phyloP scores from a whole-genome alignment of 2,329 filamentous ascomycete species.

The Curvularia lunata region DNA sequence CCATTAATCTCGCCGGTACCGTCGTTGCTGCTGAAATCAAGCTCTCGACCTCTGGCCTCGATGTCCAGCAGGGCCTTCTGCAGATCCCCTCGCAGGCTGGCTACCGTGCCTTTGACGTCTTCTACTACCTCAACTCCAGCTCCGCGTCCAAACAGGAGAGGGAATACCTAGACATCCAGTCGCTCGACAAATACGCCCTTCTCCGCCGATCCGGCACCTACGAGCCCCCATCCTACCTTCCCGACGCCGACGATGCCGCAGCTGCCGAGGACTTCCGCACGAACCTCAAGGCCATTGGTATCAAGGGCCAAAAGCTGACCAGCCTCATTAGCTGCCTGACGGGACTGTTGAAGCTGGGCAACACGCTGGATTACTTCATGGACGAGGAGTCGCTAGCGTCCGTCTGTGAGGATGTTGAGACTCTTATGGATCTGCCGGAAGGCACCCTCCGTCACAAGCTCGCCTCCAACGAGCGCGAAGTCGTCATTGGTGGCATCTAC shows the following conservation, averaged over 20 bases:
- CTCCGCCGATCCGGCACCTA: constrained; percentile 86
- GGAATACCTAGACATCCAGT: constrained; percentile 83
- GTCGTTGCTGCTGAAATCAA: constrained; percentile 77
- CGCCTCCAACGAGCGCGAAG: constrained; percentile 81
- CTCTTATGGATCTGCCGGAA: constrained; percentile 83
- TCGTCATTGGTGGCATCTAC: constrained; percentile 85
- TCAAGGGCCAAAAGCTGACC: constrained; percentile 83
- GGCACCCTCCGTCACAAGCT: constrained; percentile 80
- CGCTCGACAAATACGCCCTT: constrained; percentile 76
- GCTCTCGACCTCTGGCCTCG: constrained; percentile 85
- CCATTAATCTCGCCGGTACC: constrained; percentile 79
- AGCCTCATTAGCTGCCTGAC: constrained; percentile 86
- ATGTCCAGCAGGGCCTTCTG: constrained; percentile 80
- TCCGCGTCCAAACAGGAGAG: constrained; percentile 86
- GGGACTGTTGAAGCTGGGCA: constrained; percentile 87
- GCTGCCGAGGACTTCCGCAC: constrained; percentile 91
- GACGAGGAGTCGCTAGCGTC: constrained; percentile 85
- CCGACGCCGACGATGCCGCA: constrained; percentile 89
- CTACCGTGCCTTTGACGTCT: constrained; percentile 93
- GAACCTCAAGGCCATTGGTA: constrained; percentile 87
- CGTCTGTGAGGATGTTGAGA: constrained; percentile 87
- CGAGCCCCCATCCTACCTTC: constrained; percentile 82
- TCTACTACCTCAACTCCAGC: constrained; percentile 95
- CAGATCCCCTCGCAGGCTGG: constrained; percentile 80
- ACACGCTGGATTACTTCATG: constrained; percentile 82